phyloP scores from a whole-genome alignment of 1,284 basidiomycete species.

The Sanghuangporus weigelae region DNA sequence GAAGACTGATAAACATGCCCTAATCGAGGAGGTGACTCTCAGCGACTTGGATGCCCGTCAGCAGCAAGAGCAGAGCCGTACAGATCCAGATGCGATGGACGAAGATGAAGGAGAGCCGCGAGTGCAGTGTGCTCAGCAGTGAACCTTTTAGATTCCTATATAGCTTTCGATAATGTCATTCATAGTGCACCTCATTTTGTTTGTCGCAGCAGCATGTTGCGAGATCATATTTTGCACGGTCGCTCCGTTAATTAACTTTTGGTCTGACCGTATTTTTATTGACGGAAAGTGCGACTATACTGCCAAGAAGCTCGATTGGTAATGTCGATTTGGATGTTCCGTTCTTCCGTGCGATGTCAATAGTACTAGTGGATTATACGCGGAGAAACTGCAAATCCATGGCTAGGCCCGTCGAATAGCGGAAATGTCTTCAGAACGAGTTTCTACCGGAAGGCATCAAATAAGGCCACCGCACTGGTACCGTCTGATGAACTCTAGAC shows the following conservation, averaged over 20 bases:
- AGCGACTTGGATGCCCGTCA: constrained; percentile 81
- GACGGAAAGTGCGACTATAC: too few relatives aligned
- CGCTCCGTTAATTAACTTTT: not conserved
- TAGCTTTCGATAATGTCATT: not conserved
- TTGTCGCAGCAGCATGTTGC: constrained; percentile 7
- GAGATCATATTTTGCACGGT: constrained; percentile 10
- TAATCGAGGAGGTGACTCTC: constrained; percentile 85
- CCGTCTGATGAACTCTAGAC: not conserved
- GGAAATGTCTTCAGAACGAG: too few relatives aligned
- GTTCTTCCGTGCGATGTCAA: too few relatives aligned
- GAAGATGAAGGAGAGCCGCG: constrained; percentile 78
- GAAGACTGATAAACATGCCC: constrained; percentile 62
- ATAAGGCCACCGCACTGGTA: too few relatives aligned
- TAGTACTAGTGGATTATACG: too few relatives aligned
- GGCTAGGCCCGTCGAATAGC: too few relatives aligned
- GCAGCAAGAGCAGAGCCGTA: constrained; percentile 44
- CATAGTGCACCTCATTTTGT: constrained; percentile 1
- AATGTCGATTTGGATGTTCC: too few relatives aligned
- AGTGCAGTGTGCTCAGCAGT: constrained; percentile 83
- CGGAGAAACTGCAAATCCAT: too few relatives aligned
- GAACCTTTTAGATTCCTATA: constrained; percentile 23
- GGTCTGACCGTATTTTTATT: not conserved
- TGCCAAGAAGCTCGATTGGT: too few relatives aligned
- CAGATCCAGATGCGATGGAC: constrained; percentile 72
- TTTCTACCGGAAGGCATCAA: too few relatives aligned